Percentiles rank a stretch among this genome's conserved stretches.
Evolutionary conservation across 2,329 filamentous ascomycete species (phyloP).

Genomic region (Hypoxylon sp.): DNA sequence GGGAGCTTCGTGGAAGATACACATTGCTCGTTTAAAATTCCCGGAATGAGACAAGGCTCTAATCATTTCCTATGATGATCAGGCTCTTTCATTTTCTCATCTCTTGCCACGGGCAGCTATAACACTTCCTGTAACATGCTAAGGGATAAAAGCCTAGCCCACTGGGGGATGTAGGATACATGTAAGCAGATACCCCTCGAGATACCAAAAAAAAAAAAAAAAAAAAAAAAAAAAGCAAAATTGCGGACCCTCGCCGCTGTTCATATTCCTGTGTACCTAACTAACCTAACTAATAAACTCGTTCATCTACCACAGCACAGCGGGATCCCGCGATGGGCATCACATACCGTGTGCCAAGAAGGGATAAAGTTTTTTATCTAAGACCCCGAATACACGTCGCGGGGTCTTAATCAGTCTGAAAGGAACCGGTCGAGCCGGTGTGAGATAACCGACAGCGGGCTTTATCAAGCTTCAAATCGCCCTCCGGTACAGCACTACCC

Average conservation of each 20-base stretch:
- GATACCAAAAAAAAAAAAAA: no score
- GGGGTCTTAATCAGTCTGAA: constrained; percentile 31
- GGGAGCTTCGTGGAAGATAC: constrained; percentile 3
- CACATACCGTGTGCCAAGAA: neutral
- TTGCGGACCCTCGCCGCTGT: constrained; percentile 8
- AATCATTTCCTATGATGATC: constrained; percentile 9
- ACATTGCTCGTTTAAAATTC: constrained; percentile 41
- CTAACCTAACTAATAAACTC: constrained; percentile 32
- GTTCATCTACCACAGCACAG: constrained; percentile 26
- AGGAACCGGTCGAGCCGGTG: constrained; percentile 10
- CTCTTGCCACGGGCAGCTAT: neutral
- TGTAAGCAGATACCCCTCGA: constrained; percentile 24
- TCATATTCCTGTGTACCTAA: constrained; percentile 23
- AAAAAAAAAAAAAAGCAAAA: constrained; percentile 40
- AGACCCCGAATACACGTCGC: constrained; percentile 16
- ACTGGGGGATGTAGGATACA: constrained; percentile 10
- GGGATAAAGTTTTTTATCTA: constrained; percentile 1
- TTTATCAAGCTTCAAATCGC: constrained; percentile 11
- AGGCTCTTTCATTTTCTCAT: constrained; percentile 19
- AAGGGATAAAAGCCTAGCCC: constrained; percentile 15
- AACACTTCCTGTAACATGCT: constrained; percentile 20
- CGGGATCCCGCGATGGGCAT: constrained; percentile 29
- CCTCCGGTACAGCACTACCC: constrained; percentile 28
- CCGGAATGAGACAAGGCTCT: constrained; percentile 41
- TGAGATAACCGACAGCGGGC: constrained; percentile 9